Evolutionary conservation across 73 alveolate species (phyloP).

Genomic region (Stentor roeselii): DNA sequence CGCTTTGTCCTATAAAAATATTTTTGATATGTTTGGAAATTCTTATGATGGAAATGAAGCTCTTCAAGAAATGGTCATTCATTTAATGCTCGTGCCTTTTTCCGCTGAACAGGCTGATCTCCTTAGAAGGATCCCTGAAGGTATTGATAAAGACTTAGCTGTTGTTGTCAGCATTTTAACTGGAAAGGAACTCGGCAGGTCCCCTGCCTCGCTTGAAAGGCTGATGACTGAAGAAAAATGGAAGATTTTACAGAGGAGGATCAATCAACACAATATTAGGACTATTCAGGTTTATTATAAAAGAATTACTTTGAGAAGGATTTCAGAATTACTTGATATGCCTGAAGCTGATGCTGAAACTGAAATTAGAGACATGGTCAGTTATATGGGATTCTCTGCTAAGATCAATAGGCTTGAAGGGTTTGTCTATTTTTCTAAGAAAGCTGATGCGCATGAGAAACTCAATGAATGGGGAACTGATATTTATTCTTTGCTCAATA

Average conservation of each 20-base stretch:
- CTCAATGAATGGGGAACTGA: slow-evolving; percentile 70
- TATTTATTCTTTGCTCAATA: slow-evolving; percentile 45
- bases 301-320: slow-evolving; percentile 63
- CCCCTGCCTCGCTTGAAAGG: slow-evolving; percentile 24
- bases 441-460: slow-evolving; percentile 54
- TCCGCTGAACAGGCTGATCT: slow-evolving; percentile 14
- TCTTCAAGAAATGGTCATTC: slow-evolving; percentile 23
- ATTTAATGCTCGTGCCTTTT: slow-evolving; percentile 14
- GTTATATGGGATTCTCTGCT: slow-evolving; percentile 63
- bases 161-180: slow-evolving; percentile 46
- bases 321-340: slow-evolving; percentile 64
- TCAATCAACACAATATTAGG: slow-evolving; percentile 87
- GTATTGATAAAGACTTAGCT: slow-evolving; percentile 50
- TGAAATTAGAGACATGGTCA: slow-evolving; percentile 85
- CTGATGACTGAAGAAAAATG: slow-evolving; percentile 28
- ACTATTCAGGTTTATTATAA: slow-evolving; percentile 75
- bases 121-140: slow-evolving; percentile 42
- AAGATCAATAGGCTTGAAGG: slow-evolving; percentile 75
- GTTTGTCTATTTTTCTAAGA: slow-evolving; percentile 56
- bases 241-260: slow-evolving; percentile 67
- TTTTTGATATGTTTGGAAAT: not conserved
- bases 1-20: slow-evolving; percentile 58
- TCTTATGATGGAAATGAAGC: not conserved
- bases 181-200: slow-evolving; percentile 46
- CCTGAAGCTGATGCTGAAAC: slow-evolving; percentile 62